Conservation (phyloP, 768 basidiomycete species). For the Trametes elegans region DNA sequence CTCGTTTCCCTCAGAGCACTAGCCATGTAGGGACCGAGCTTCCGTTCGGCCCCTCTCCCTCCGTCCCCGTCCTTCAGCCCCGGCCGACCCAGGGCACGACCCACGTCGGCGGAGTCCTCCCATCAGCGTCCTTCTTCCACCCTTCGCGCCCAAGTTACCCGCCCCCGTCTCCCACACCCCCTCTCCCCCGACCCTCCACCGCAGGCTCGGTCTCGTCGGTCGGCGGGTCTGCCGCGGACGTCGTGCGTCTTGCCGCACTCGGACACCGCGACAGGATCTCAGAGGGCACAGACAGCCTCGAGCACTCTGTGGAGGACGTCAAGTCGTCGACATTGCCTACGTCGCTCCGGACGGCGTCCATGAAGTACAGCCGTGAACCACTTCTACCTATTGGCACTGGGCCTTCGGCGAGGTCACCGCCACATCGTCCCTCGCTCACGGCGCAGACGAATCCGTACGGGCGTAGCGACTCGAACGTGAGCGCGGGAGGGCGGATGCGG, state of each 20-base stretch:
- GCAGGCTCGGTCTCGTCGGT: slow-evolving; percentile 30
- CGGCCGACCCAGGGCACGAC: slow-evolving; percentile 33
- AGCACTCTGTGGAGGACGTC: slow-evolving; percentile 32
- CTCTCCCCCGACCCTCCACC: slow-evolving; percentile 31
- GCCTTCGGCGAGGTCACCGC: slow-evolving; percentile 15
- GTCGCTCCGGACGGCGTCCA: slow-evolving; percentile 35
- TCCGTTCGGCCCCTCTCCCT: slow-evolving; percentile 21
- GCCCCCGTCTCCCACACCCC: slow-evolving; percentile 37
- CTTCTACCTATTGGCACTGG: slow-evolving; percentile 53
- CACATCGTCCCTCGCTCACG: slow-evolving; percentile 27
- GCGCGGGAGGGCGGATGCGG: slow-evolving; percentile 43
- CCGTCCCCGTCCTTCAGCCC: slow-evolving; percentile 23
- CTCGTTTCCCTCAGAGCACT: slow-evolving; percentile 11
- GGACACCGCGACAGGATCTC: slow-evolving; percentile 38
- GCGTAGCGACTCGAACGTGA: slow-evolving; percentile 27
- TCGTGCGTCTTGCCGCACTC: slow-evolving; percentile 42
- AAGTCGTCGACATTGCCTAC: slow-evolving; percentile 35
- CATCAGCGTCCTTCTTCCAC: slow-evolving; percentile 76
- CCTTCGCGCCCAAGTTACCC: slow-evolving; percentile 61
- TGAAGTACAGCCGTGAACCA: slow-evolving; percentile 71
- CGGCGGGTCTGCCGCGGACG: slow-evolving; percentile 28
- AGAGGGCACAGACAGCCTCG: slow-evolving; percentile 38
- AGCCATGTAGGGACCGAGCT: slow-evolving; percentile 15
- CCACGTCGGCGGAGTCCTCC: slow-evolving; percentile 73
- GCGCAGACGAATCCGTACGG: slow-evolving; percentile 28